Conservation (phyloP, 805 yeast genomes). For the Maudiozyma pseudohumilis region DNA sequence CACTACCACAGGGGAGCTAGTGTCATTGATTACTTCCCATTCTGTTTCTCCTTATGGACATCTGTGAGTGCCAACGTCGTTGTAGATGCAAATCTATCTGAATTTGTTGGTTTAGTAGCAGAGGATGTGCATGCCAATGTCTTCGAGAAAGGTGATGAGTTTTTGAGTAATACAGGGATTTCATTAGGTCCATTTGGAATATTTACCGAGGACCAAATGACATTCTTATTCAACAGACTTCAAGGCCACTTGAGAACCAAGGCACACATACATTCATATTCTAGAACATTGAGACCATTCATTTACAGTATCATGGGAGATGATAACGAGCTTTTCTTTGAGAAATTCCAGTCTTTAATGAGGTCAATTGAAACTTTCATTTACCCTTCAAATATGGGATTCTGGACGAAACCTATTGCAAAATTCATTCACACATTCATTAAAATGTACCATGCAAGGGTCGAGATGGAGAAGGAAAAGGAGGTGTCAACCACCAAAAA, state of each 20-base stretch:
- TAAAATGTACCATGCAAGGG: constrained; percentile 50
- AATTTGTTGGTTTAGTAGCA: constrained; percentile 53
- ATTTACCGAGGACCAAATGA: constrained; percentile 52
- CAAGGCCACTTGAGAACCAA: constrained; percentile 32
- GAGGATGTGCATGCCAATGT: constrained; percentile 34
- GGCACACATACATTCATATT: constrained; percentile 32
- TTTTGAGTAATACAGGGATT: background rate
- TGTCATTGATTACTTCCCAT: constrained; percentile 49
- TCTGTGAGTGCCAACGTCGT: constrained; percentile 39
- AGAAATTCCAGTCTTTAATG: constrained; percentile 43
- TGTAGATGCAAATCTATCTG: constrained; percentile 55
- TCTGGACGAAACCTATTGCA: constrained; percentile 71
- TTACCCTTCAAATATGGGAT: constrained; percentile 89
- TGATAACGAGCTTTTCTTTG: constrained; percentile 36
- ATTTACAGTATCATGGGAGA: constrained; percentile 54
- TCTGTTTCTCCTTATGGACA: constrained; percentile 67
- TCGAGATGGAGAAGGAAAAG: constrained; percentile 32
- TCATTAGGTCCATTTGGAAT: constrained; percentile 50
- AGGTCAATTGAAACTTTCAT: constrained; percentile 69
- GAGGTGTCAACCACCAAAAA: constrained; percentile 6
- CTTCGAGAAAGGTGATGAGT: constrained; percentile 10
- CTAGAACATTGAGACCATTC: constrained; percentile 37
- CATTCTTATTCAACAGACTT: constrained; percentile 48
- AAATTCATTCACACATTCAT: constrained; percentile 53
- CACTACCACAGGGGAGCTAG: constrained; percentile 28